phyloP scores from a whole-genome alignment of 2,329 filamentous ascomycete species.

The Claviceps cyperi region DNA sequence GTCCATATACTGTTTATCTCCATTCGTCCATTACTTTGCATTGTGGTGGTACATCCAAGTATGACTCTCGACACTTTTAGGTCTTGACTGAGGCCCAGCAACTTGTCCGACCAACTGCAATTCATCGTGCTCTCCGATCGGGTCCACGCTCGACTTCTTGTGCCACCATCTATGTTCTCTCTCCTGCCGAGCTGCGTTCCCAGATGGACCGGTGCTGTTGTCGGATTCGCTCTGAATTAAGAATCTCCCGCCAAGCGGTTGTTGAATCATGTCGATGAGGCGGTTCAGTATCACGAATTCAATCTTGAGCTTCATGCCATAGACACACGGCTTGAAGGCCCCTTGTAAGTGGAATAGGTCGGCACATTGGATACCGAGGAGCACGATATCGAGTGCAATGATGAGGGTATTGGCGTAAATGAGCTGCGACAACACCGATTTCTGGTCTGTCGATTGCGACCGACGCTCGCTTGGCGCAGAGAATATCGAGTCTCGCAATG shows the following conservation, averaged over 20 bases:
- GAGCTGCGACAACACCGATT: conserved; percentile 20
- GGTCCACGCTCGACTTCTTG: background rate
- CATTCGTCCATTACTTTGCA: background rate
- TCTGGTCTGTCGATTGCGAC: conserved; percentile 9
- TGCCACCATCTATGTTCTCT: background rate
- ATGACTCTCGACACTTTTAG: background rate
- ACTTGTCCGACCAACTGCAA: background rate
- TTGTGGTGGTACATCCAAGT: background rate
- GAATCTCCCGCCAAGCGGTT: background rate
- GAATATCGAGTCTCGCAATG: conserved; percentile 10
- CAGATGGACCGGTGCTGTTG: background rate
- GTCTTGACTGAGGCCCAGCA: background rate
- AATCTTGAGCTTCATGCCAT: conserved; percentile 25
- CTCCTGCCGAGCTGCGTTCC: background rate
- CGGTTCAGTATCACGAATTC: conserved; percentile 26
- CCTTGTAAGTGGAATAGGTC: conserved; percentile 22
- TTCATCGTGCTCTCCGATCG: background rate
- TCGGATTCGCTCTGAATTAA: conserved; percentile 1
- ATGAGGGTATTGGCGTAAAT: conserved; percentile 31
- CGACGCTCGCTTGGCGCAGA: conserved; percentile 23
- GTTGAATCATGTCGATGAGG: conserved; percentile 16
- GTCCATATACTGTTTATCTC: background rate
- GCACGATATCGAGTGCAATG: conserved; percentile 29
- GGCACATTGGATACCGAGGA: conserved; percentile 23
- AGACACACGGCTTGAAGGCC: conserved; percentile 22